Evolutionary conservation across 2,329 filamentous ascomycete species (phyloP).

Genomic region (Ceratocystis cubensis): DNA sequence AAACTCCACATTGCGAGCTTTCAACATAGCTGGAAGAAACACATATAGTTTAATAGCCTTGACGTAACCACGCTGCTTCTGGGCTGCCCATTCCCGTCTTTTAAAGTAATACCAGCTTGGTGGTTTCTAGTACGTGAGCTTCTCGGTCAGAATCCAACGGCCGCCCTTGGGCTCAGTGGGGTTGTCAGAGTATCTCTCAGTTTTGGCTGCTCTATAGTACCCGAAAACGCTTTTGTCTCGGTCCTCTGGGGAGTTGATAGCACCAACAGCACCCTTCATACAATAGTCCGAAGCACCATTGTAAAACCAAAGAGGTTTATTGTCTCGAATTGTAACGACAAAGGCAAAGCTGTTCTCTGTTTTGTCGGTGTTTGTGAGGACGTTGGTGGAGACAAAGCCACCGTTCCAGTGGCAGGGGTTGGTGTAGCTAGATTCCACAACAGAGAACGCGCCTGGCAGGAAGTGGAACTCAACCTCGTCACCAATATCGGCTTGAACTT

Average conservation of each 20-base stretch:
- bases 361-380: no score
- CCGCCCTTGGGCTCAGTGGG: no score
- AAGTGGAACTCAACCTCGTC: neutral
- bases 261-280: constrained; percentile 23
- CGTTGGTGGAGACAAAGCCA: neutral
- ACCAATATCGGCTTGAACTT: neutral
- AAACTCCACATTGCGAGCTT: no score
- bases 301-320: neutral
- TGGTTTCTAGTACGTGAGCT: no score
- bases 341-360: constrained; percentile 26
- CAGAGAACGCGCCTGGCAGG: neutral
- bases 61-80: no score
- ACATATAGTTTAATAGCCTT: no score
- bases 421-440: neutral
- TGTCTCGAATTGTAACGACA: constrained; percentile 25
- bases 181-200: no score
- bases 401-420: neutral
- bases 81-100: no score
- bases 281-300: constrained; percentile 9
- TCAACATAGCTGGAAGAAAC: no score
- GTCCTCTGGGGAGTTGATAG: constrained; percentile 18
- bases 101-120: no score
- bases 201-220: no score
- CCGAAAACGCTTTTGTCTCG: neutral
- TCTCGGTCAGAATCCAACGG: no score